Evolutionary conservation across 352 stramenopile species (phyloP).

Genomic region (Globisporangium uncinulatum): DNA sequence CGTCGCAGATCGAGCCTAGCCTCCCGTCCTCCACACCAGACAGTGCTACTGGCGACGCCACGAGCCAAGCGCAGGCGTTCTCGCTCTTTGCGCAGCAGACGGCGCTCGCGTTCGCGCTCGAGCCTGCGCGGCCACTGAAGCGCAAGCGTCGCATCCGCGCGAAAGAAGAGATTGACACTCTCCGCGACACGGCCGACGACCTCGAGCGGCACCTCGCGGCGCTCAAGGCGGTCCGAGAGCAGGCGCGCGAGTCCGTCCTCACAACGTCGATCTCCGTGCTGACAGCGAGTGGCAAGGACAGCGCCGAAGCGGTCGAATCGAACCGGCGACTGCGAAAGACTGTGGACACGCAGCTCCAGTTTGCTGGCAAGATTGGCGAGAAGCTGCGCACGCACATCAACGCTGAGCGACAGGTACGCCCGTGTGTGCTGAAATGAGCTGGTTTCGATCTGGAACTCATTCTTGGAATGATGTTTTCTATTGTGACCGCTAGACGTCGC

Average conservation of each 20-base stretch:
- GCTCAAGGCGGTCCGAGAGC: background rate
- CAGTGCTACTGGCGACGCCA: too few relatives aligned
- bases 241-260: background rate
- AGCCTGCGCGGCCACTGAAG: constrained; percentile 2
- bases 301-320: constrained; percentile 2
- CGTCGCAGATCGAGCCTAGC: too few relatives aligned
- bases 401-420: background rate
- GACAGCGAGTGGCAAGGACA: background rate
- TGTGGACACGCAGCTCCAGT: constrained; percentile 1
- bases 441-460: too few relatives aligned
- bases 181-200: constrained; percentile 1
- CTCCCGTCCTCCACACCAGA: too few relatives aligned
- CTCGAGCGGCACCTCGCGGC: constrained; percentile 5
- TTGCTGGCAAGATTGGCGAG: background rate
- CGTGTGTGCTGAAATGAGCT: background rate
- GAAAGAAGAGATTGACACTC: constrained; percentile 7
- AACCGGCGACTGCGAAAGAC: constrained; percentile 7
- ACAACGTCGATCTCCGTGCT: background rate
- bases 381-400: background rate
- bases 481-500: background rate
- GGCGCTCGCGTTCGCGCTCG: constrained; percentile 6
- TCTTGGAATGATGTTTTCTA: too few relatives aligned
- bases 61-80: too few relatives aligned
- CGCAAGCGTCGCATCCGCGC: constrained; percentile 7
- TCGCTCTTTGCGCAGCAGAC: constrained; percentile 4